Evolutionary conservation across 2,329 filamentous ascomycete genomes (phyloP).

Genomic region (Pseudocercospora macadamiae): DNA sequence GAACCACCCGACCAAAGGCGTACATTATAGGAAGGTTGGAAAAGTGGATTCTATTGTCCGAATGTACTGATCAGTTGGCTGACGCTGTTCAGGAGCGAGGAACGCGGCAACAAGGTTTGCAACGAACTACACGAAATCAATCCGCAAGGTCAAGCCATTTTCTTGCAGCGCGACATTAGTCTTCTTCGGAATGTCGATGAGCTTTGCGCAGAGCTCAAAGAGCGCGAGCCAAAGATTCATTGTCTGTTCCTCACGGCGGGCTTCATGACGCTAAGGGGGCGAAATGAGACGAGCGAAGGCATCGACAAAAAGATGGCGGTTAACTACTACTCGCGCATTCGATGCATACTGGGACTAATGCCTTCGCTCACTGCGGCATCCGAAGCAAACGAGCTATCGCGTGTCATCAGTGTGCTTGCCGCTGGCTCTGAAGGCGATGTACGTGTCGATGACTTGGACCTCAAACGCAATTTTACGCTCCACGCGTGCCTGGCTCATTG

Average conservation of each 20-base stretch:
- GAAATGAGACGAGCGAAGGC: conserved; percentile 59
- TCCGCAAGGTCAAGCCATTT: conserved; percentile 40
- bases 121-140: conserved; percentile 44
- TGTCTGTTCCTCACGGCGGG: conserved; percentile 59
- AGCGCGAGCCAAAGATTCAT: conserved; percentile 57
- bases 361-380: conserved; percentile 55
- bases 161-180: conserved; percentile 48
- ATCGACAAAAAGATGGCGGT: conserved; percentile 57
- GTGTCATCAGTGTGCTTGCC: conserved; percentile 60
- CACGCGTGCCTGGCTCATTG: conserved; percentile 44
- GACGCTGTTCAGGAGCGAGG: conserved; percentile 36
- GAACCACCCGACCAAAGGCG: conserved; percentile 42
- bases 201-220: conserved; percentile 51
- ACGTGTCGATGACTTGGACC: conserved; percentile 51
- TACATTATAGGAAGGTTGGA: conserved; percentile 48
- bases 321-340: conserved; percentile 61
- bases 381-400: conserved; percentile 45
- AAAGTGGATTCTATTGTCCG: background rate
- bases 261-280: conserved; percentile 47
- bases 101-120: conserved; percentile 42
- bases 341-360: conserved; percentile 61
- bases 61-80: background rate
- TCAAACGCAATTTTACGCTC: conserved; percentile 43
- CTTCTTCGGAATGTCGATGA: conserved; percentile 47
- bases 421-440: conserved; percentile 57